Evolutionary conservation across 371 early-diverging fungal genomes (phyloP).

Genomic region (Chytridium lagenaria): DNA sequence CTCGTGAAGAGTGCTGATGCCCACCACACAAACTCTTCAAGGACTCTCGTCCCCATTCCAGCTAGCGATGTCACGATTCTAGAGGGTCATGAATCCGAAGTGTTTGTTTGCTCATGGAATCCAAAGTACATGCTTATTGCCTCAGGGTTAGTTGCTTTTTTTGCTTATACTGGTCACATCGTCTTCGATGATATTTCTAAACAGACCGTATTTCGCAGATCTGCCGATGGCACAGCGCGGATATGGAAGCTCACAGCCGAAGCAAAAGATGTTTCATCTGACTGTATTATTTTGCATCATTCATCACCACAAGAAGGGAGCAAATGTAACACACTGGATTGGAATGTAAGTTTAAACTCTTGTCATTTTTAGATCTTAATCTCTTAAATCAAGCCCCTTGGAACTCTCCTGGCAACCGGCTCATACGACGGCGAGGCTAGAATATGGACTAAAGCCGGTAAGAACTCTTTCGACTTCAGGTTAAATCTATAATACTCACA

Average conservation of each 20-base stretch:
- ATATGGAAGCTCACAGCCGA: conserved; percentile 71
- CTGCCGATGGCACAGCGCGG: conserved; percentile 86
- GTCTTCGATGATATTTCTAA: neutral
- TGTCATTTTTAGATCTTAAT: conserved; percentile 1
- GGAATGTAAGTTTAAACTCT: conserved; percentile 76
- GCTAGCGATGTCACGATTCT: conserved; percentile 53
- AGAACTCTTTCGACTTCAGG: neutral
- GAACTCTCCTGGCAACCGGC: conserved; percentile 86
- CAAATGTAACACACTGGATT: conserved; percentile 85
- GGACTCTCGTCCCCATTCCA: conserved; percentile 21
- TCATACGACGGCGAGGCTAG: conserved; percentile 89
- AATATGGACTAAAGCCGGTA: conserved; percentile 73
- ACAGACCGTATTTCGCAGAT: conserved; percentile 42
- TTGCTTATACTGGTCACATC: neutral
- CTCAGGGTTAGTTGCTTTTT: conserved; percentile 66
- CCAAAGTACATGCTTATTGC: conserved; percentile 74
- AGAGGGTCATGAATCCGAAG: conserved; percentile 70
- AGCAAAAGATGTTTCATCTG: conserved; percentile 16
- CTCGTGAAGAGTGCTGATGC: conserved; percentile 13
- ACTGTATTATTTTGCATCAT: conserved; percentile 22
- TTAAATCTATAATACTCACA: neutral
- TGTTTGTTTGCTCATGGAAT: conserved; percentile 88
- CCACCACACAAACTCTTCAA: neutral
- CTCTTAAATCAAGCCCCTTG: conserved; percentile 65
- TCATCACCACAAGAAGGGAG: conserved; percentile 36